Percentiles rank a stretch among this genome's conserved stretches.
These are phyloP conservation scores for Tricholoma terreum DNA, from an alignment of 768 basidiomycete species.

Conservation along the genomic window DNA sequence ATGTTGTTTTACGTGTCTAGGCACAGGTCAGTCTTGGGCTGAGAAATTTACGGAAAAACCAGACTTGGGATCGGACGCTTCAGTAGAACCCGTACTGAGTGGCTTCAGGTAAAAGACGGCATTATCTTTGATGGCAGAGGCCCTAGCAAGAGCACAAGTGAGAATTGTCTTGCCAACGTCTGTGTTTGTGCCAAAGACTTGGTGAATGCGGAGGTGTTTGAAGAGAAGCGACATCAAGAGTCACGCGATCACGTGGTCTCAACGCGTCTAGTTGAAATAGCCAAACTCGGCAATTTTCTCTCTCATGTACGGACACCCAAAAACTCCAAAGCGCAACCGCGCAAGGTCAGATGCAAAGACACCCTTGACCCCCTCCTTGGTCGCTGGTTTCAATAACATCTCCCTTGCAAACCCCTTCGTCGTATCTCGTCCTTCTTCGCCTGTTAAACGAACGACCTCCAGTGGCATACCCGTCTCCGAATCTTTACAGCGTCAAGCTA, in stretches of 20 bases:
- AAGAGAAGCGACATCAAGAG: constrained; percentile 58
- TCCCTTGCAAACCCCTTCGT: constrained; percentile 62
- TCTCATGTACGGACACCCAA: constrained; percentile 24
- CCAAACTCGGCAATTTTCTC: background rate
- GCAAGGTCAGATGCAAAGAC: constrained; percentile 50
- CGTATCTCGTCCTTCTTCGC: constrained; percentile 57
- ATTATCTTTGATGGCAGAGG: constrained; percentile 56
- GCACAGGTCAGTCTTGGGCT: background rate
- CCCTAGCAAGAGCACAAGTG: constrained; percentile 78
- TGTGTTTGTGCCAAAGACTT: constrained; percentile 94
- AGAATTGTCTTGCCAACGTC: constrained; percentile 94
- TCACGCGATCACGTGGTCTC: background rate
- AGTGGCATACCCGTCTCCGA: constrained; percentile 49
- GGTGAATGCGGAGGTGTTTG: constrained; percentile 81
- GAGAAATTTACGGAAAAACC: background rate
- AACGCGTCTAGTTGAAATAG: background rate
- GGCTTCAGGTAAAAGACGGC: constrained; percentile 80
- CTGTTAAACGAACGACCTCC: constrained; percentile 57
- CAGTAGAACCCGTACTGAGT: constrained; percentile 79
- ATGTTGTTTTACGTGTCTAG: constrained; percentile 66
- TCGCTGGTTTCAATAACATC: constrained; percentile 39
- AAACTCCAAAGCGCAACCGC: constrained; percentile 48
- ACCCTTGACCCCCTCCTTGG: constrained; percentile 46
- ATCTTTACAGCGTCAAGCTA: constrained; percentile 59
- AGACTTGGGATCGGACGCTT: constrained; percentile 87